Evolutionary conservation across 192 early-diverging fungal genomes (phyloP), one percentile per base, ranked within the genome.

Genomic region (Backusella tuberculispora): DNA sequence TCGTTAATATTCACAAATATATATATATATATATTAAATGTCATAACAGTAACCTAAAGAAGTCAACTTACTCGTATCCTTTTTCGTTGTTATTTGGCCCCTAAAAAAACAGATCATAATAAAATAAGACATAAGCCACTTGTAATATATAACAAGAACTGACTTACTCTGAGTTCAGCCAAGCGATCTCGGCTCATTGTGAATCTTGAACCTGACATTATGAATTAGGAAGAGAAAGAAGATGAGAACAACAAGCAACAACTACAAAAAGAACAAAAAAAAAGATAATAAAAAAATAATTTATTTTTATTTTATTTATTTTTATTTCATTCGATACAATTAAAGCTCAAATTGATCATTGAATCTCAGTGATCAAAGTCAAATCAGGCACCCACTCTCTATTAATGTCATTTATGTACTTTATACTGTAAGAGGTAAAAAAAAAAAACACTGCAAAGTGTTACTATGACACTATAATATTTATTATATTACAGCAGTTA

Each of bases 121-220:
- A 43, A 43, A 43, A 0, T 9, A 43, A 43, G 6, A 43, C 1
- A 43, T 43, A 43, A 43, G 42, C 4, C 10, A 0, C 10, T 43
- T 43, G 0, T 43, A 34, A 34, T 24, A 60, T 60, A 24, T 13
- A 60, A 13, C 53, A 60, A 13, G 9, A 19, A 13, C 24, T 45
- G 13, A 42, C 71, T 63, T 71, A 77, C 80, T 14, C 76, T 66
- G n/a, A 81, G 65, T 64, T 81, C 80, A 42, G 80, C 80, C 17
- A 81, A 63, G 5, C 80, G 71, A 66, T 81, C 80, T 69, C 80
- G 47, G 48, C 80, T 81, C 80, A 81, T 81, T 53, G 80, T 81
- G 68, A 80, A 80, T 73, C 79, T 71, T 41, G 79, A 80, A 26
- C 46, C 29, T 45, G 76, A 68, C 79, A 80, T 80, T 43, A 19